Base-by-base conservation (phyloP, 768 basidiomycete species). In the Chalciporus piperatus region DNA sequence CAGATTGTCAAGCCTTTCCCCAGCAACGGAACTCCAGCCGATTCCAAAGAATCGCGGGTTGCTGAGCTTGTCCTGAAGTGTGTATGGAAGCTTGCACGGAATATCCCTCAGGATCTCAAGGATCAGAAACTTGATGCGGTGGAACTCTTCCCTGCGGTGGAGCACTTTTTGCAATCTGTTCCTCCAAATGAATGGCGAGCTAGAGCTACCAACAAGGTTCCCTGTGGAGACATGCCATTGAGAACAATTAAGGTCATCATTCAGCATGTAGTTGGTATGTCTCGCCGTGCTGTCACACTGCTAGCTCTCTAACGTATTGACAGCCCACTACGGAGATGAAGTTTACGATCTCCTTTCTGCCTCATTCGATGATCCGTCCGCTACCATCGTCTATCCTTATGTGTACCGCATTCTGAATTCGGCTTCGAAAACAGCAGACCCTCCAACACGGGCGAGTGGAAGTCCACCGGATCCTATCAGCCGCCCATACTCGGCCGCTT, bases 241-340 rank as follows among this genome's bases (percentile, higher is more conserved):
- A 78, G 97, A 55, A 98, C 97, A 3, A 91, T 98, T 69, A 99
- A 99, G 76, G 95, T 97, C 38, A 92, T 99, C 60, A 90, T 99
- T 32, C 97, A 98, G 71, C 93, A 96, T 67, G 82, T 98, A 50
- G 92, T 98, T 60, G 89, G 94, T 95, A 58, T 75, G 94, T 82
- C 39, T 45, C 38, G 27, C 23, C 5, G 41, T 40, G 43, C 48
- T 14, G 46, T 38, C 40, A 52, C 17, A 50, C 41, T 32, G 33
- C 49, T 33, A 39, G 10, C 37, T 57, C 54, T 52, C 60, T 70
- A 33, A 63, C 35, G 16, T 33, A 28, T 45, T 40, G 41, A 42
- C 16, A 89, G 91, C 87, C 32, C 87, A 92, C 60, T 87, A 90
- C 62, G 90, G 87, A 22, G 92, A 92, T 53, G 87, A 89, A 47